Conservation (phyloP, 345 rosid species). For the Turnera subulata region DNA sequence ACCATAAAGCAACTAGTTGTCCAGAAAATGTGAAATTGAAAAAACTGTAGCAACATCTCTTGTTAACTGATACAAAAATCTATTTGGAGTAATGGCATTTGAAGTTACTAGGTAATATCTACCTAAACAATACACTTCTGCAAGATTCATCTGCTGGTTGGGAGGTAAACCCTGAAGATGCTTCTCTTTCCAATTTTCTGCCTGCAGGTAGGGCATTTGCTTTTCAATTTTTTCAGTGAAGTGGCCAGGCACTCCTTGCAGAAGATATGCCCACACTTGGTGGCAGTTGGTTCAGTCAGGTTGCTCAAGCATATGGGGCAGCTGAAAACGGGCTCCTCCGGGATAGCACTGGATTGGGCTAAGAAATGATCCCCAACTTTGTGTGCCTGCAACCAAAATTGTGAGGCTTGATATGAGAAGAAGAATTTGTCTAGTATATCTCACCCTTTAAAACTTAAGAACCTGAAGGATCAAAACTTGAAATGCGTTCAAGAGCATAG, state of each 20-base stretch:
- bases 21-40: too few relatives aligned
- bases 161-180: slow-evolving; percentile 19
- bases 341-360: neutral
- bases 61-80: too few relatives aligned
- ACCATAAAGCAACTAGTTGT: too few relatives aligned
- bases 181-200: slow-evolving; percentile 17
- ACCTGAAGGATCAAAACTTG: neutral
- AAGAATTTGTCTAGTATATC: neutral
- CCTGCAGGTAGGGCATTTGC: slow-evolving; percentile 24
- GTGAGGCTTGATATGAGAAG: too few relatives aligned
- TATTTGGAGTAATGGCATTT: too few relatives aligned
- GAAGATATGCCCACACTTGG: slow-evolving; percentile 24
- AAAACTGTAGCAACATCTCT: too few relatives aligned
- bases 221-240: slow-evolving; percentile 11
- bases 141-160: neutral
- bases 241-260: slow-evolving; percentile 16
- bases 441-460: too few relatives aligned
- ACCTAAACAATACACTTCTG: neutral
- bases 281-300: slow-evolving; percentile 16
- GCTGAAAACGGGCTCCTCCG: slow-evolving; percentile 12
- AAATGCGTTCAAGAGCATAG: neutral
- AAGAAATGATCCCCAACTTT: neutral
- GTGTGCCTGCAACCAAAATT: slow-evolving; percentile 4
- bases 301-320: slow-evolving; percentile 20
- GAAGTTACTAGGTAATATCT: neutral